A percentile compares a stretch with the other conserved stretches of the same genome.
These are phyloP conservation scores for Fraxinus greggii DNA, from an alignment of 305 asterid species.

Conservation along the genomic window DNA sequence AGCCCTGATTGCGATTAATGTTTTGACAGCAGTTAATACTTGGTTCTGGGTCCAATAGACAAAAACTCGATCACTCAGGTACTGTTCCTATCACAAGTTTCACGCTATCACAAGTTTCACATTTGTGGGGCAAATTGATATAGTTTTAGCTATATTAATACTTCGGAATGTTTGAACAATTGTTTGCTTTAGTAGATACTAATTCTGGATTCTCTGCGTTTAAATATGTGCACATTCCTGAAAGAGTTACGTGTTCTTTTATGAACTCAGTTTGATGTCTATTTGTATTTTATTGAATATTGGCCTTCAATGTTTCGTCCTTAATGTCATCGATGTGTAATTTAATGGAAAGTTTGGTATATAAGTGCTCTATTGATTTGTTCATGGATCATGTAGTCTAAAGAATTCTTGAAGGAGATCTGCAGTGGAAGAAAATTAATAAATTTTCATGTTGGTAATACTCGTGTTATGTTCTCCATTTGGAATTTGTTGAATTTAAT, in stretches of 20 bases:
- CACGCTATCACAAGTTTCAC: neutral
- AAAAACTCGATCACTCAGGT: constrained; percentile 33
- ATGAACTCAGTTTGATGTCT: neutral
- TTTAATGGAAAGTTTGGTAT: neutral
- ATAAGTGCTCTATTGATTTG: neutral
- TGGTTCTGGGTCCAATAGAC: constrained; percentile 20
- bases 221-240: neutral
- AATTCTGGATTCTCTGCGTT: neutral
- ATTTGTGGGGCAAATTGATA: neutral
- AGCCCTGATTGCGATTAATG: neutral
- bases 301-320: neutral
- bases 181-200: neutral
- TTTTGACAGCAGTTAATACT: constrained; percentile 14
- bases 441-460: neutral
- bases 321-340: neutral
- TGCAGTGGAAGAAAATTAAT: neutral
- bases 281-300: neutral
- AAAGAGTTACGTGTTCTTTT: neutral
- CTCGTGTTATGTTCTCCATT: neutral
- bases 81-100: neutral
- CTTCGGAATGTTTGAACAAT: neutral
- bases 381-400: neutral
- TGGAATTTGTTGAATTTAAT: neutral
- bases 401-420: neutral
- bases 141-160: neutral